phyloP scores from a whole-genome alignment of 352 stramenopile genomes.

The Pythium diclinum region DNA sequence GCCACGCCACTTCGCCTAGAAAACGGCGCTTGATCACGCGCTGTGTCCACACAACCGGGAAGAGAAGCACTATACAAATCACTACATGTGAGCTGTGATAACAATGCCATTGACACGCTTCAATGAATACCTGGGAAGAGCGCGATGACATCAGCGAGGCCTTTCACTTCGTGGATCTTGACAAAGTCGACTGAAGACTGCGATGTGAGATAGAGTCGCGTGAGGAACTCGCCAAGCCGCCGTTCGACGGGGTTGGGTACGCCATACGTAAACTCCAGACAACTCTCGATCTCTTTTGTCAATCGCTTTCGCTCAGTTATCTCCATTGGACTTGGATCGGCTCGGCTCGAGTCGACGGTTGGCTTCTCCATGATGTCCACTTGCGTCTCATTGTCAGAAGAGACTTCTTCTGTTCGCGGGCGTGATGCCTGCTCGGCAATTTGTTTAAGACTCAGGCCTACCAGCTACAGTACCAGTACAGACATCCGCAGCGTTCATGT shows the following conservation, averaged over 20 bases:
- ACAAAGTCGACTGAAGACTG: constrained; percentile 7
- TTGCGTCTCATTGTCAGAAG: neutral
- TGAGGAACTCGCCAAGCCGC: constrained; percentile 13
- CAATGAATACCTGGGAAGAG: constrained; percentile 51
- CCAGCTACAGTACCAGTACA: no score
- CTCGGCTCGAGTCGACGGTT: neutral
- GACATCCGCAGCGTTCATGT: neutral
- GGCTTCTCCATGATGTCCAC: neutral
- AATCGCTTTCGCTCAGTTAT: neutral
- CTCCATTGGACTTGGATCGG: neutral
- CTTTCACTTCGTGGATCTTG: constrained; percentile 33
- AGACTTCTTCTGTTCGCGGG: neutral
- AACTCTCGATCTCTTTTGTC: constrained; percentile 32
- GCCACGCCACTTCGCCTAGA: constrained; percentile 49
- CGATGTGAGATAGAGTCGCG: constrained; percentile 7
- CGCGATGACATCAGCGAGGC: constrained; percentile 34
- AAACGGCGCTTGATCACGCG: constrained; percentile 47
- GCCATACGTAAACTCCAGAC: constrained; percentile 45
- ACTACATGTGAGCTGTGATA: neutral
- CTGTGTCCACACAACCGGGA: constrained; percentile 58
- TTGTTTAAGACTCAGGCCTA: constrained; percentile 5
- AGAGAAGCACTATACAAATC: constrained; percentile 43
- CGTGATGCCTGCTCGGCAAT: neutral
- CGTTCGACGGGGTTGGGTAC: constrained; percentile 24
- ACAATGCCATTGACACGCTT: neutral